phyloP scores from a whole-genome alignment of 2,329 filamentous ascomycete genomes.

The Trichoderma arundinaceum region DNA sequence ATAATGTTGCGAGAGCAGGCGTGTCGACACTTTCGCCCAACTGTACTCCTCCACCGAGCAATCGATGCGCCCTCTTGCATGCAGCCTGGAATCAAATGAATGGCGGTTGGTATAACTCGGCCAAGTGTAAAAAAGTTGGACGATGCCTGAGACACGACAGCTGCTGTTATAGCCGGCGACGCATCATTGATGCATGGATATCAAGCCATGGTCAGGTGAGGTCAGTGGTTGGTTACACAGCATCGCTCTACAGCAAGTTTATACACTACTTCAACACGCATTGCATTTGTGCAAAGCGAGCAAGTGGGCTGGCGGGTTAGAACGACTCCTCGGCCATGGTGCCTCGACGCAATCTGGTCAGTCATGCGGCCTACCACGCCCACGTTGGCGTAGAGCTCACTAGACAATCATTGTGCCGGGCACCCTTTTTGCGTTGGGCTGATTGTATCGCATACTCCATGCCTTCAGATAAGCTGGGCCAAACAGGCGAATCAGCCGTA shows the following conservation, averaged over 20 bases:
- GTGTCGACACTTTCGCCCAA: background rate
- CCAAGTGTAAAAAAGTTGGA: background rate
- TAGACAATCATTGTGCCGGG: background rate
- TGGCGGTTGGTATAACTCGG: background rate
- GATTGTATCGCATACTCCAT: background rate
- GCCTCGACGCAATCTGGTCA: background rate
- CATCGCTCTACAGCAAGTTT: background rate
- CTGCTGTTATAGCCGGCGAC: background rate
- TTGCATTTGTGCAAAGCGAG: background rate
- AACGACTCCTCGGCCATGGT: background rate
- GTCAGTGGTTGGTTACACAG: conserved; percentile 9
- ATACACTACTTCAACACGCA: background rate
- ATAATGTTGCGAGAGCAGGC: background rate
- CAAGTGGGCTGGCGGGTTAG: background rate
- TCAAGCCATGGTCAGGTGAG: conserved; percentile 17
- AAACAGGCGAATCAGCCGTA: background rate
- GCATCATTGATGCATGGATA: background rate
- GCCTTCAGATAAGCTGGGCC: background rate
- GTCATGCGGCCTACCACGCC: background rate
- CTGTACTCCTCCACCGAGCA: background rate
- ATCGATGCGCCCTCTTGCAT: background rate
- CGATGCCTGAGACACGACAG: background rate
- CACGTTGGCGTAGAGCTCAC: background rate
- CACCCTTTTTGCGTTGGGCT: background rate
- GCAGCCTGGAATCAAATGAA: background rate